A percentile compares a stretch with the other conserved stretches of the same genome.
phyloP scores from a whole-genome alignment of 352 stramenopile genomes.

The Peronospora tabacina region DNA sequence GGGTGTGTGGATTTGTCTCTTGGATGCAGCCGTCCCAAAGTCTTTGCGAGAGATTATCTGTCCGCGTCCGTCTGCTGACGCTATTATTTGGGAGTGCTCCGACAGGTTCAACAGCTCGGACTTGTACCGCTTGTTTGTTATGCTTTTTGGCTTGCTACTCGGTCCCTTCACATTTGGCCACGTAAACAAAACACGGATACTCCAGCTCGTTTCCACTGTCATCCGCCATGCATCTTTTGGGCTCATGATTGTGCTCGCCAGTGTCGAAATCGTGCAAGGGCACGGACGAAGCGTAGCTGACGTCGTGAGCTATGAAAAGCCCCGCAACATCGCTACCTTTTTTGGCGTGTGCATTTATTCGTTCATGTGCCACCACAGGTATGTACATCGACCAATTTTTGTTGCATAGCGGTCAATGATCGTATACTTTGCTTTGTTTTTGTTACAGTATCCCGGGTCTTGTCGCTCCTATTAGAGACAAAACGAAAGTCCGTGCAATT shows the following conservation, averaged over 20 bases:
- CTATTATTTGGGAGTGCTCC: slow-evolving; percentile 60
- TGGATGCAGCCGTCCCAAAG: slow-evolving; percentile 72
- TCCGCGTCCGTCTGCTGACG: slow-evolving; percentile 41
- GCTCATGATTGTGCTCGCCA: slow-evolving; percentile 75
- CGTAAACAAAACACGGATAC: slow-evolving; percentile 73
- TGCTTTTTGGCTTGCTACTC: slow-evolving; percentile 64
- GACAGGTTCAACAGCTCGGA: slow-evolving; percentile 64
- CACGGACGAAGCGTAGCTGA: slow-evolving; percentile 53
- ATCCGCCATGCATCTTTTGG: slow-evolving; percentile 78
- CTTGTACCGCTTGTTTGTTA: slow-evolving; percentile 77
- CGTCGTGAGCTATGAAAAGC: slow-evolving; percentile 67
- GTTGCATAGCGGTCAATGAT: neutral
- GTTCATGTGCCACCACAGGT: slow-evolving; percentile 89
- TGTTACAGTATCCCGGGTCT: slow-evolving; percentile 62
- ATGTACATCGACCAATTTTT: neutral
- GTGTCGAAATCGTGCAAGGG: slow-evolving; percentile 57
- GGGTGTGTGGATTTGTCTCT: neutral
- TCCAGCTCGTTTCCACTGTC: slow-evolving; percentile 76
- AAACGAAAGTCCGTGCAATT: slow-evolving; percentile 58
- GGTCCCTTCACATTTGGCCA: slow-evolving; percentile 73
- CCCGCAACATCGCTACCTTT: slow-evolving; percentile 66
- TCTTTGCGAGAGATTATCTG: slow-evolving; percentile 81
- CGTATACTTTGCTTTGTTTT: slow-evolving; percentile 1
- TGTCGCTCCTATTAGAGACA: slow-evolving; percentile 76
- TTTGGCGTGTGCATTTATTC: slow-evolving; percentile 87